Base-by-base conservation (phyloP, 2,329 filamentous ascomycete species). In the Pleomassaria siparia region DNA sequence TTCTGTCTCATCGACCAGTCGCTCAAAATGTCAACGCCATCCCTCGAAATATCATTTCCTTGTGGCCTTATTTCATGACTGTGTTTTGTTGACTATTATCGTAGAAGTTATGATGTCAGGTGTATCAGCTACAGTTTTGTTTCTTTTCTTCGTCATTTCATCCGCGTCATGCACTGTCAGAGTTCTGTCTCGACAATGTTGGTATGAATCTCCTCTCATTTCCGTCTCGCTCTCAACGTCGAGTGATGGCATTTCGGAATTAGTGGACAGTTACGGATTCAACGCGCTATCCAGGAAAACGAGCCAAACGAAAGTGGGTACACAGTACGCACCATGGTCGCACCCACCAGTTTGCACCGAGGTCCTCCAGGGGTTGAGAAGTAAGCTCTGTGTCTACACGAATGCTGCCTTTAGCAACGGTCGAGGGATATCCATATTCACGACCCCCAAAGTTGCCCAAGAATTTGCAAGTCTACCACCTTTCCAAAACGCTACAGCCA, bases 381-480 rank as follows among this genome's bases (percentile, higher is more conserved):
- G 47, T n/a, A 53, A 54, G 5, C 59, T 71, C 1, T 71, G 67
- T 37, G 50, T 66, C 3, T 71, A 66, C 47, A 69, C 66, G 10
- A 54, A 53, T 30, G 40, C 50, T 1, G 54, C 59, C 1, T 69
- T 69, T 26, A 54, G 49, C 26, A 35, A 54, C n/a, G 60, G 59
- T 7, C 58, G 65, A 1, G 67, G 67, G 2, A 69, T 70, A 3
- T 66, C 67, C 0, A 58, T 71, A 6, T 61, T 71, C 41, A 71
- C 67, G 0, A 69, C 66, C 0, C 66, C 64, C 11, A 33, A 25
- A 1, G 36, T 69, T 24, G 64, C 67, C 2, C 35, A 42, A 2
- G 22, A 59, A 26, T 55, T 66, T 18, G 53, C 53, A 8, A 39
- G 46, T 0, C 47, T 70, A 1, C 61, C 64, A 0, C 55, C 61